Evolutionary conservation across 805 yeast genomes (phyloP).

Genomic region (Ogataea zsoltii): DNA sequence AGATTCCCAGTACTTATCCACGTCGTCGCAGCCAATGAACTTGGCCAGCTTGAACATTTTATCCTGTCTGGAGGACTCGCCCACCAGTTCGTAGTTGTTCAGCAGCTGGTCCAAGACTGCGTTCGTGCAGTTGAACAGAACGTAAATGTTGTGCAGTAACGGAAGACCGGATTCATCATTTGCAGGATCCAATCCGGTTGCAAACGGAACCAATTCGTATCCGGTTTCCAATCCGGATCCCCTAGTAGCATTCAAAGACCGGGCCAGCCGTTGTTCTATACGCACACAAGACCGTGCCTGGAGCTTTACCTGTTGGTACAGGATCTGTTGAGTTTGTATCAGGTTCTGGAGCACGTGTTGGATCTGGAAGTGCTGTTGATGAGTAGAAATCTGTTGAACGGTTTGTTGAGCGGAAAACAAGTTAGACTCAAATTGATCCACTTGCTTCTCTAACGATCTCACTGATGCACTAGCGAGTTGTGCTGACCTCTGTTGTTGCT

Average conservation of each 20-base stretch:
- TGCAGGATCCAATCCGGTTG: conserved; percentile 28
- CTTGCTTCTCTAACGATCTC: conserved; percentile 9
- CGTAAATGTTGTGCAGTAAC: conserved; percentile 24
- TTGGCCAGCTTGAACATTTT: conserved; percentile 29
- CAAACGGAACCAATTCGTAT: conserved; percentile 31
- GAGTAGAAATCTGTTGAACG: conserved; percentile 14
- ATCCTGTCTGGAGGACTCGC: conserved; percentile 17
- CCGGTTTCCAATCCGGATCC: conserved; percentile 34
- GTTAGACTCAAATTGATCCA: conserved; percentile 19
- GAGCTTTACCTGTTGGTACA: conserved; percentile 22
- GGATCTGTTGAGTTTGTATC: conserved; percentile 20
- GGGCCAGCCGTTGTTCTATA: conserved; percentile 31
- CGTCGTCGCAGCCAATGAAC: conserved; percentile 33
- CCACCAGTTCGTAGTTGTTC: conserved; percentile 21
- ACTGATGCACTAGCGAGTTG: background rate
- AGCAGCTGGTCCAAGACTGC: conserved; percentile 22
- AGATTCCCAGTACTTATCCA: conserved; percentile 33
- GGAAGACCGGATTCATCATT: conserved; percentile 27
- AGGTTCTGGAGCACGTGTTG: conserved; percentile 20
- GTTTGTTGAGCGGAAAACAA: conserved; percentile 18
- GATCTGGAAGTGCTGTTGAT: conserved; percentile 18
- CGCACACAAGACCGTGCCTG: conserved; percentile 24
- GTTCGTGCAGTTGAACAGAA: conserved; percentile 25
- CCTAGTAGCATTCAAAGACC: conserved; percentile 26
- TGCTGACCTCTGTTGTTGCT: conserved; percentile 1